Percentiles rank a stretch among this genome's conserved stretches.
Conservation (phyloP, 148 eudicot genomes). For the Amaranthus cruentus region DNA sequence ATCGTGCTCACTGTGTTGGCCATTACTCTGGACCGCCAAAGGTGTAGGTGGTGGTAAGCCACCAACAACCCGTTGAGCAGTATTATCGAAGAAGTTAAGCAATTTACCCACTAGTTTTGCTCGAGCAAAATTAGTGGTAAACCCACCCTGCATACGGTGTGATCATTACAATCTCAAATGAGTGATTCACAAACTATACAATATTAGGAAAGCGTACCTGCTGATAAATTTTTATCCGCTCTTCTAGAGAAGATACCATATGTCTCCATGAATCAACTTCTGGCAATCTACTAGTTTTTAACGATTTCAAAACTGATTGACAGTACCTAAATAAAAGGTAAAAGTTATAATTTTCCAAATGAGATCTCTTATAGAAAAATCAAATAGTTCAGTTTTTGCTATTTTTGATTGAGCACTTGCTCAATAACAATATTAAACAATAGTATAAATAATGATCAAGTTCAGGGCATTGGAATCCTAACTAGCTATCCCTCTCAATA, state of each 20-base stretch:
- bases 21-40: conserved; percentile 32
- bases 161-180: conserved; percentile 3
- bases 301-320: conserved; percentile 58
- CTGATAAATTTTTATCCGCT: conserved; percentile 66
- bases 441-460: not conserved
- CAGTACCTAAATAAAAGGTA: conserved; percentile 55
- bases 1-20: conserved; percentile 43
- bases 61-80: conserved; percentile 91
- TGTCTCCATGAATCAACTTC: conserved; percentile 69
- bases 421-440: not conserved
- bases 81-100: conserved; percentile 67
- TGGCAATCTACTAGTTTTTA: conserved; percentile 68
- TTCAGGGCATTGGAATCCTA: not conserved
- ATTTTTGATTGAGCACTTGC: not conserved
- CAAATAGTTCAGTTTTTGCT: not conserved
- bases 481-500: not conserved
- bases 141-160: conserved; percentile 64
- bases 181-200: not conserved
- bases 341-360: conserved; percentile 21
- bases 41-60: conserved; percentile 75
- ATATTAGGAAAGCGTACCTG: conserved; percentile 42
- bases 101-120: conserved; percentile 65
- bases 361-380: not conserved
- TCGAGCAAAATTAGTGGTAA: conserved; percentile 65
- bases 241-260: conserved; percentile 71